Base-by-base conservation (phyloP, 768 basidiomycete species). In the Trametes villosa region DNA sequence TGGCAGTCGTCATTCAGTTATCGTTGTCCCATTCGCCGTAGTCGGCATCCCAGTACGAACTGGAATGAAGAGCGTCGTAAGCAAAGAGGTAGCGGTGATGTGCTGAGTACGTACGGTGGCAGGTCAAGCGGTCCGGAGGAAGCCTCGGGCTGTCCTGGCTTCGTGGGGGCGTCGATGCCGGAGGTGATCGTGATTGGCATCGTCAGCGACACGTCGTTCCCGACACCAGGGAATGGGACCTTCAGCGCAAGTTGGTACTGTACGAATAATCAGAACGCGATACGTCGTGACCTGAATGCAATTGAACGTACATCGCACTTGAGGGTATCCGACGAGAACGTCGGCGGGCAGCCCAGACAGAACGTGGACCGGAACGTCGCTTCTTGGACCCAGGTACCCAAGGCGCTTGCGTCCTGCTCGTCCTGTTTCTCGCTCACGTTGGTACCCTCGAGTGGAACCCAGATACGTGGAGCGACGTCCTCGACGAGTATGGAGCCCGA, bases 321-420 rank as follows among this genome's bases (percentile, higher is more conserved):
- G 9, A 66, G 34, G 11, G 24, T 63, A 1, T 30, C 27, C 1
- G 34, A 15, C 36, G 26, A 13, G 44, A 68, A 63, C 18, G 67
- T 47, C 12, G 64, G 64, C 27, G 62, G 51, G 29, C 55, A 60
- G 20, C 56, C 40, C 22, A 65, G 53, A n/a, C 18, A 24, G 30
- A 68, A 46, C 18, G 34, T 36, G 36, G 59, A 61, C 15, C 51
- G n/a, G 33, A 68, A 60, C 8, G 56, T 36, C 17, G 41, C 54
- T 4, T 48, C 34, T 56, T 68, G 67, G 24, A 58, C 60, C 67
- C 67, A 65, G 34, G 13, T 4, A 4, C 67, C 67, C n/a, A n/a
- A n/a, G n/a, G n/a, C n/a, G n/a, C 42, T 52, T 30, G 33, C 41
- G 20, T 46, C 38, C 3, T 51, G 54, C 5, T 17, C n/a, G 18